Base-by-base conservation (phyloP, 345 rosid genomes). In the Linum lewisii region DNA sequence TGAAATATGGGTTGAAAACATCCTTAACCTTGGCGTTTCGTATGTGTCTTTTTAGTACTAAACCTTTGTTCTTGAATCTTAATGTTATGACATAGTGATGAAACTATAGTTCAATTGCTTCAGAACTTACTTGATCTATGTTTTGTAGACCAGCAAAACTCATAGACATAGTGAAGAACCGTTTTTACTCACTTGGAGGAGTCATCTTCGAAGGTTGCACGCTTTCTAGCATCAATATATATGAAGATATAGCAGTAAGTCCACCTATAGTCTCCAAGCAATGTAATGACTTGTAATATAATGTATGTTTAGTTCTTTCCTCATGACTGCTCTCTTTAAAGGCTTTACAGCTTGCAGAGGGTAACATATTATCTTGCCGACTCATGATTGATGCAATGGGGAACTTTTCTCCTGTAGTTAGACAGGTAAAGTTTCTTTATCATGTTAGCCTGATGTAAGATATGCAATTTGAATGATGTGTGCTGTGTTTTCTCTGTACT, bases 381-480 rank as follows among this genome's bases (percentile, higher is more conserved):
- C 85, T 92, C 55, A 74, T 88, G 54, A 73, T 88, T 24, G 98
- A 92, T 77, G 95, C 96, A 54, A 92, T 88, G 88, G 98, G 98
- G 57, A 92, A 88, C 70, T 88, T 92, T 70, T 92, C 98, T 51
- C 98, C 95, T 38, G 78, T 92, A 22, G 78, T 88, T 63, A 92
- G 75, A 76, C 98, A 92, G 98, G 98, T 84, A 52, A 53, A 57
- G 21, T 63, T 44, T 49, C 55, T 53, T 62, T 57, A 57, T 42
- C 62, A 4, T 64, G 44, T 60, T 23, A 59, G 53, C 47, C 50
- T 63, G 24, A 11, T 22, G 11, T 49, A 21, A 52, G 23, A 29
- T 0, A 29, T 29, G 34, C 0, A 29, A 3, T 3, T 29, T 29
- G 34, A 29, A 29, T 29, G 34, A 29, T 29, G 7, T 29, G 34